phyloP scores from a whole-genome alignment of 2,329 filamentous ascomycete genomes.

The Hymenoscyphus fructigenus region DNA sequence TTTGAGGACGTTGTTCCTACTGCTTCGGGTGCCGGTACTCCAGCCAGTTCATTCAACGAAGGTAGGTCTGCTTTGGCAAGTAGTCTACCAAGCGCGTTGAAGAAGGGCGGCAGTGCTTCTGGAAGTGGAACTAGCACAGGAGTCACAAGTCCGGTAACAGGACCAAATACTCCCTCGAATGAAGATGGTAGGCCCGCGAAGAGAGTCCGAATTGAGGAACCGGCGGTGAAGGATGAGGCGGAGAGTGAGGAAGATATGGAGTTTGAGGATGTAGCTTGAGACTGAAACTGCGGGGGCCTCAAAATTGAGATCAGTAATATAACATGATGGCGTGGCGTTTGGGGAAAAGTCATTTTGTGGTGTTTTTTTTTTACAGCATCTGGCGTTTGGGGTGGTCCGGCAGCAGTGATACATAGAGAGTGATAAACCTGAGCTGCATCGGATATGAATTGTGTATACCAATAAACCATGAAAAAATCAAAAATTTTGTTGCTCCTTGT shows the following conservation, averaged over 20 bases:
- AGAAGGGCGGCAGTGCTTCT: constrained; percentile 33
- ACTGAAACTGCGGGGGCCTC: not conserved
- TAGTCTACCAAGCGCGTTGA: constrained; percentile 31
- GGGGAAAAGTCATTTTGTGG: not conserved
- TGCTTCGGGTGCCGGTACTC: constrained; percentile 31
- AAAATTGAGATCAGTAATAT: not conserved
- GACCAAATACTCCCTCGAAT: constrained; percentile 34
- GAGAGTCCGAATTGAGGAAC: constrained; percentile 59
- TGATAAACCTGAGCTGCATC: not conserved
- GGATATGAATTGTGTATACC: not conserved
- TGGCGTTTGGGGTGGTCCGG: not conserved
- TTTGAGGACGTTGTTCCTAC: constrained; percentile 47
- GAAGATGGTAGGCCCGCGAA: constrained; percentile 54
- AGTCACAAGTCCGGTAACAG: constrained; percentile 36
- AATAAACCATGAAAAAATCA: no score
- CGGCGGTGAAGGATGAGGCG: constrained; percentile 39
- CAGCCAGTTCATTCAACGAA: constrained; percentile 30
- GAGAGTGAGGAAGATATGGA: constrained; percentile 56
- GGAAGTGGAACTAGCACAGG: constrained; percentile 36
- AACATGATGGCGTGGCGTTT: not conserved
- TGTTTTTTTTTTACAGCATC: not conserved
- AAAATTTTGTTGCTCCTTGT: no score
- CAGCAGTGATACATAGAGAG: not conserved
- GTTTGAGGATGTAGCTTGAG: constrained; percentile 54
- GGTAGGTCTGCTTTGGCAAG: constrained; percentile 19